Conservation (phyloP, 2,329 filamentous ascomycete species). For the Aspergillus tubingensis region DNA sequence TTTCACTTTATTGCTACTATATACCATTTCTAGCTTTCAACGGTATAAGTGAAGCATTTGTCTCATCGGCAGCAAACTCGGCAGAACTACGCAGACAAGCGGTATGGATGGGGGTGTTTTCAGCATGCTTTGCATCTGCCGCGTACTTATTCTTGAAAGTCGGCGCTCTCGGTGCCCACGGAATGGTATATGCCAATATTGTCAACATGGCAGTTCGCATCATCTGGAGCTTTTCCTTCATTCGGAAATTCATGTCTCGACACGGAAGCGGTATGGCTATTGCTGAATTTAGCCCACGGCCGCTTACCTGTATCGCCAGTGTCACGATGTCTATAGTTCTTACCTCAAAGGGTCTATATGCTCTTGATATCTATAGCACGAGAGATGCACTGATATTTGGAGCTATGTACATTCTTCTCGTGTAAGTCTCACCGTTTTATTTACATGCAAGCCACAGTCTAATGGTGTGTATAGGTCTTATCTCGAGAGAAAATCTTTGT, state of each 20-base stretch:
- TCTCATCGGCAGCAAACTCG: slow-evolving; percentile 79
- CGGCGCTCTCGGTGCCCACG: slow-evolving; percentile 70
- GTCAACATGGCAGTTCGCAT: slow-evolving; percentile 90
- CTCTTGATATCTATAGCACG: slow-evolving; percentile 27
- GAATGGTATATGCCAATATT: slow-evolving; percentile 81
- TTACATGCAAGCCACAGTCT: slow-evolving; percentile 15
- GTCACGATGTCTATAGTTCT: slow-evolving; percentile 49
- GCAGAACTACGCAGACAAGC: slow-evolving; percentile 75
- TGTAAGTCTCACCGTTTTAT: slow-evolving; percentile 56
- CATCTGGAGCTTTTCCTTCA: slow-evolving; percentile 75
- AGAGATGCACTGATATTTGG: slow-evolving; percentile 54
- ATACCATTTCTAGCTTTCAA: slow-evolving; percentile 91
- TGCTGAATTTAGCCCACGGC: slow-evolving; percentile 47
- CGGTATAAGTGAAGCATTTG: slow-evolving; percentile 88
- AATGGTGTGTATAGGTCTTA: slow-evolving; percentile 35
- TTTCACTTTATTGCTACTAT: slow-evolving; percentile 86
- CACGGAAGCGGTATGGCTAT: slow-evolving; percentile 49
- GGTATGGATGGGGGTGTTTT: slow-evolving; percentile 81
- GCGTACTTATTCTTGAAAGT: slow-evolving; percentile 75
- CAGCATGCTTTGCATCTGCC: slow-evolving; percentile 69
- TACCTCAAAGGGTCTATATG: slow-evolving; percentile 23
- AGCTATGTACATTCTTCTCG: slow-evolving; percentile 54
- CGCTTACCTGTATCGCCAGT: slow-evolving; percentile 48
- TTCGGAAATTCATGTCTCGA: slow-evolving; percentile 62
- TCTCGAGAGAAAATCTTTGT: slow-evolving; percentile 37